Percentiles rank a stretch among this genome's conserved stretches.
phyloP scores from a whole-genome alignment of 2,329 filamentous ascomycete species.

The Mycocentrospora acerina region DNA sequence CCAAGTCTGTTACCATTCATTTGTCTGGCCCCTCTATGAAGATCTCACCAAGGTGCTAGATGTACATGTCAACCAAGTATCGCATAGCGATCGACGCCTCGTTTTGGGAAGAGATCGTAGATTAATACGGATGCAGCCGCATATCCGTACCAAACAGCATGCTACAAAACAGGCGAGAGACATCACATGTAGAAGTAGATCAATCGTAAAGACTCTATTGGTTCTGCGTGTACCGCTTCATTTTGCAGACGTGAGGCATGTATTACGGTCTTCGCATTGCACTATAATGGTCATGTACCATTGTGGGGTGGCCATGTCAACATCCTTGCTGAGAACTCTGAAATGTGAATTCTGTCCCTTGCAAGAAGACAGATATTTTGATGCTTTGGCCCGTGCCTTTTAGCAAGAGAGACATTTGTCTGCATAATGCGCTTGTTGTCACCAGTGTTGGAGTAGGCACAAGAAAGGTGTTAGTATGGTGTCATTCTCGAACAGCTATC shows the following conservation, averaged over 20 bases:
- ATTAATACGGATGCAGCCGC: conserved; percentile 32
- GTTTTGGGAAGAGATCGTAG: conserved; percentile 37
- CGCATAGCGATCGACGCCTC: conserved; percentile 32
- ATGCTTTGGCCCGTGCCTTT: too few relatives aligned
- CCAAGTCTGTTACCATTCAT: too few relatives aligned
- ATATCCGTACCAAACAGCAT: conserved; percentile 33
- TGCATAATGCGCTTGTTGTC: conserved; percentile 41
- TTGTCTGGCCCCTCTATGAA: too few relatives aligned
- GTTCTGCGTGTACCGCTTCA: conserved; percentile 43
- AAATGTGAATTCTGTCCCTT: too few relatives aligned
- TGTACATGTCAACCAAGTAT: too few relatives aligned
- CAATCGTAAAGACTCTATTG: conserved; percentile 37
- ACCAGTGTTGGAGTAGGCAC: conserved; percentile 34
- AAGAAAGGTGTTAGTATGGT: conserved; percentile 39
- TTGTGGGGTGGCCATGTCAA: conserved; percentile 35
- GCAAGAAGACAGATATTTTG: too few relatives aligned
- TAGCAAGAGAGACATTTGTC: too few relatives aligned
- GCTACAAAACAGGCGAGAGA: conserved; percentile 30
- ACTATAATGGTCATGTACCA: conserved; percentile 30
- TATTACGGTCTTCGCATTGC: conserved; percentile 33
- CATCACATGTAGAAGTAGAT: conserved; percentile 34
- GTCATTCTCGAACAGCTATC: conserved; percentile 38
- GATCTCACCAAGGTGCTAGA: too few relatives aligned
- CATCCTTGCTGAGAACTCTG: conserved; percentile 39
- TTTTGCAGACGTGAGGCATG: conserved; percentile 36